phyloP scores from a whole-genome alignment of 2,329 filamentous ascomycete species.

The Mariannaea sp. region DNA sequence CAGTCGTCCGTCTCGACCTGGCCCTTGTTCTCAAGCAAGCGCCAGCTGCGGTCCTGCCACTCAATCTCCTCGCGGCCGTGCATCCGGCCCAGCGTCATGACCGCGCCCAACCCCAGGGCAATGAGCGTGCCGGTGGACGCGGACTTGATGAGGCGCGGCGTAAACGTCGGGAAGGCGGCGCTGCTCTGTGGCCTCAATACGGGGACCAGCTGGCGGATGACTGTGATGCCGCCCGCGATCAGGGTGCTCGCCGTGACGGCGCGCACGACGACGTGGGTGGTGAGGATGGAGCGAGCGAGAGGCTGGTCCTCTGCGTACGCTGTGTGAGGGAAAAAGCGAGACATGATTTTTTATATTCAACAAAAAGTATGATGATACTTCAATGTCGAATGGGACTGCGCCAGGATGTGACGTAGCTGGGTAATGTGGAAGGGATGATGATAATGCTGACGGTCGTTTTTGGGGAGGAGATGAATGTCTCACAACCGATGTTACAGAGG shows the following conservation, averaged over 20 bases:
- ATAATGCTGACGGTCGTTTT: too few relatives aligned
- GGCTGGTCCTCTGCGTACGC: slow-evolving; percentile 68
- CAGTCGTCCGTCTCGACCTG: slow-evolving; percentile 64
- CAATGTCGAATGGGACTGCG: too few relatives aligned
- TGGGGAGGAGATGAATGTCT: too few relatives aligned
- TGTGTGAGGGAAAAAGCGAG: slow-evolving; percentile 59
- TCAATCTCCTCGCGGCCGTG: slow-evolving; percentile 61
- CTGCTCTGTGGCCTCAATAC: slow-evolving; percentile 37
- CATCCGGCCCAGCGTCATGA: slow-evolving; percentile 57
- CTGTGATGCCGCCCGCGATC: slow-evolving; percentile 49
- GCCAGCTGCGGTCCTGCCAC: slow-evolving; percentile 68
- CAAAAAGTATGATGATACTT: too few relatives aligned
- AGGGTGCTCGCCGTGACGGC: slow-evolving; percentile 58
- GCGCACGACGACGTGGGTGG: slow-evolving; percentile 62
- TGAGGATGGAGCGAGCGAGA: slow-evolving; percentile 58
- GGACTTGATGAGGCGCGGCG: slow-evolving; percentile 49
- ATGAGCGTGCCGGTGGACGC: slow-evolving; percentile 52
- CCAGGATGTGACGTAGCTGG: too few relatives aligned
- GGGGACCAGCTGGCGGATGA: slow-evolving; percentile 40
- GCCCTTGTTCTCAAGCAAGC: slow-evolving; percentile 60
- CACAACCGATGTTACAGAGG: too few relatives aligned
- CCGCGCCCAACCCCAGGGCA: slow-evolving; percentile 49
- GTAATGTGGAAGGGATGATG: too few relatives aligned
- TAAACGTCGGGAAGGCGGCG: slow-evolving; percentile 38
- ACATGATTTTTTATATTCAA: slow-evolving; percentile 51